phyloP scores from a whole-genome alignment of 805 yeast genomes.

The Candida boidinii region DNA sequence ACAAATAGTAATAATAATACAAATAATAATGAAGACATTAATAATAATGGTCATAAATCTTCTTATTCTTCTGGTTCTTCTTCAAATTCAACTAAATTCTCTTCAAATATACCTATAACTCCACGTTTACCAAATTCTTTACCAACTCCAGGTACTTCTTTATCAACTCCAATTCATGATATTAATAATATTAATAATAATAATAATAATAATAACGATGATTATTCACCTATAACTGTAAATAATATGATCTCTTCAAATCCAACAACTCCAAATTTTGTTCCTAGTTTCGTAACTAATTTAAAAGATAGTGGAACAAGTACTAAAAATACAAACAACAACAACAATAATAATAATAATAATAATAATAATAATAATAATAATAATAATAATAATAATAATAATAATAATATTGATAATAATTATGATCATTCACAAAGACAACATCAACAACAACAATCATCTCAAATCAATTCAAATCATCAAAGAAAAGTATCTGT shows the following conservation, averaged over 20 bases:
- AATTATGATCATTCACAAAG: not conserved
- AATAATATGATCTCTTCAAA: too few relatives aligned
- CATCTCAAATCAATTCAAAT: too few relatives aligned
- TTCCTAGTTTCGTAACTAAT: too few relatives aligned
- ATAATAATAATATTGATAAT: not conserved
- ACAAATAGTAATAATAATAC: too few relatives aligned
- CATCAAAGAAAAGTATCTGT: too few relatives aligned
- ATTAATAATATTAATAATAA: too few relatives aligned
- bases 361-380: not conserved
- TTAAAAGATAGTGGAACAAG: too few relatives aligned
- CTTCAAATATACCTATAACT: not conserved
- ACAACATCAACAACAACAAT: not conserved
- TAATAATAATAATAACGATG: too few relatives aligned
- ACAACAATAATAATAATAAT: too few relatives aligned
- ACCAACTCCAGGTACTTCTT: not conserved
- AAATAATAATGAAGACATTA: not conserved
- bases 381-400: not conserved
- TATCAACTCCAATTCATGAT: too few relatives aligned
- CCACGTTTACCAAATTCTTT: slow-evolving; percentile 1
- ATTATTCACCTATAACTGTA: not conserved
- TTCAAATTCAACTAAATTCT: not conserved
- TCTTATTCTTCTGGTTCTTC: not conserved
- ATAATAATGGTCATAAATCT: not conserved
- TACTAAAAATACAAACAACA: too few relatives aligned
- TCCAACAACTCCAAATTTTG: too few relatives aligned